These are phyloP conservation scores for Rhizopogon vinicolor DNA, from an alignment of 768 basidiomycete species.

Conservation along the genomic window DNA sequence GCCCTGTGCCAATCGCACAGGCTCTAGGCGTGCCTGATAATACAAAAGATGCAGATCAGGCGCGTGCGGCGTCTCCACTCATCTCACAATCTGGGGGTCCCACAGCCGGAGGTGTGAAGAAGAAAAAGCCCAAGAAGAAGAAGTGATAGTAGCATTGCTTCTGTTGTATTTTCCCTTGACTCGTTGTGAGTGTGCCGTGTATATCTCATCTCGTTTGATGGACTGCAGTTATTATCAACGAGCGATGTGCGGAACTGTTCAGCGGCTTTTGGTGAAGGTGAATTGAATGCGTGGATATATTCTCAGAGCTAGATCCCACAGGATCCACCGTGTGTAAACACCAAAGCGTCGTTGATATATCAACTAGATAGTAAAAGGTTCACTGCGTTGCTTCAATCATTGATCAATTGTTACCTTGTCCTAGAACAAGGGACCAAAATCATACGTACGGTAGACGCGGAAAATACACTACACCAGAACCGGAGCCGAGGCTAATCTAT, in stretches of 20 bases:
- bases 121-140: conserved; percentile 84
- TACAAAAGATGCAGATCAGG: conserved; percentile 18
- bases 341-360: background rate
- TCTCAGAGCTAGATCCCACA: too few species aligned
- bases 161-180: background rate
- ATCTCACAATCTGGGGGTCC: conserved; percentile 27
- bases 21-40: background rate
- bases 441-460: background rate
- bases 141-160: conserved; percentile 34
- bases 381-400: too few species aligned
- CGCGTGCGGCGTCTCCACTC: conserved; percentile 29
- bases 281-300: too few species aligned
- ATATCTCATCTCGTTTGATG: background rate
- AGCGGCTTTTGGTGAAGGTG: background rate
- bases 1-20: conserved; percentile 30
- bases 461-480: background rate
- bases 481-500: too few species aligned
- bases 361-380: background rate
- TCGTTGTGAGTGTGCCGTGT: background rate
- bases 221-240: background rate
- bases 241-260: background rate
- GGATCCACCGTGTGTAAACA: background rate
- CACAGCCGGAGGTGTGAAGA: conserved; percentile 63
- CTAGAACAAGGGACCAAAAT: background rate
- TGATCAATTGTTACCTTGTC: background rate